Evolutionary conservation across 2,329 filamentous ascomycete genomes (phyloP), one percentile per base, ranked within the genome.

Genomic region (Penicillium oxalicum): DNA sequence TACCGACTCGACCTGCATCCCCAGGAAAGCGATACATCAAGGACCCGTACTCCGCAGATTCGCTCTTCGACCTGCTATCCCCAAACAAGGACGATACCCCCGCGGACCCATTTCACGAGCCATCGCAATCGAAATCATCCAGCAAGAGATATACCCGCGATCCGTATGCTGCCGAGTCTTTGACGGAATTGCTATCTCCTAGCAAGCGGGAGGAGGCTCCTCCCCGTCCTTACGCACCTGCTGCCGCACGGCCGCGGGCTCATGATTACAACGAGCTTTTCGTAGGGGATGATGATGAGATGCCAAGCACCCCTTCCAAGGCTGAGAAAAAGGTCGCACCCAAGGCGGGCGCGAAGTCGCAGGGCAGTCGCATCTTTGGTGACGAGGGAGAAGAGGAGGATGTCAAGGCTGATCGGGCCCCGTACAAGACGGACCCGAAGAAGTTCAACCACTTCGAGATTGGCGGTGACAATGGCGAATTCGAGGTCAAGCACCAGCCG

Each of bases 231-330:
- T 77, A 87, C 65, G 63, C 83, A 72, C 57, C 71, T 61, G 60
- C 76, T 70, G 77, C 89, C 68, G 78, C 78, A n/a, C 91, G 82
- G 76, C 91, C 77, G 66, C 80, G 74, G 67, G 84, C 74, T 40
- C 81, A 83, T 54, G 77, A 85, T 49, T 77, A 80, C 58, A 77
- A 78, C 50, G 91, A 96, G 56, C 83, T 97, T 44, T 82, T 84
- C 55, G 73, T 74, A 3, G 74, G 70, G 35, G 70, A 72, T 37
- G 73, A 79, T 27, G 66, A 66, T 12, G 59, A 63, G 18, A 39
- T 47, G 5, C 59, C 64, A 7, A 53, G 58, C 12, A 59, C 63
- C 0, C 61, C 63, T 1, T 62, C 63, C 3, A 63, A 57, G 51
- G 53, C 63, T 25, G 62, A 60, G 50, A 57, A 51, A 26, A 45